These are phyloP conservation scores for Arthrobotrys musiformis DNA, from an alignment of 2,329 filamentous ascomycete species.

Conservation along the genomic window DNA sequence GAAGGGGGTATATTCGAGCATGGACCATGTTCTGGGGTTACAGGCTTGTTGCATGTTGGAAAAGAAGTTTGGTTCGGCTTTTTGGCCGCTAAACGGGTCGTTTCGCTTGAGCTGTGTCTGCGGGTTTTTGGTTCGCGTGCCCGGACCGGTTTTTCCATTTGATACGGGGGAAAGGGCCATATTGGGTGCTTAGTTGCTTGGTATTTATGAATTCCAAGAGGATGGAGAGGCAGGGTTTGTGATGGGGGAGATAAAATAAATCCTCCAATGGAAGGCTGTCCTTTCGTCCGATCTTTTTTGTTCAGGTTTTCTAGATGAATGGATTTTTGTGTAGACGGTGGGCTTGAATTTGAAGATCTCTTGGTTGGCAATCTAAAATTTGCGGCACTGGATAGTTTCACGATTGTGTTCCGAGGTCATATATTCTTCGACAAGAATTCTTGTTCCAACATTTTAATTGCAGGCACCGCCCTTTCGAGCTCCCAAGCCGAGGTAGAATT, in stretches of 20 bases:
- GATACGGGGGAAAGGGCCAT: neutral
- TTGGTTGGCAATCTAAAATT: too few relatives aligned
- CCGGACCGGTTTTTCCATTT: conserved; percentile 38
- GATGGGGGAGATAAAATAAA: conserved; percentile 31
- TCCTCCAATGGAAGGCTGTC: conserved; percentile 45
- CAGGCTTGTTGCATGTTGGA: neutral
- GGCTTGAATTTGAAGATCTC: too few relatives aligned
- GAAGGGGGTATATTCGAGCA: too few relatives aligned
- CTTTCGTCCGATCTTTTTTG: conserved; percentile 43
- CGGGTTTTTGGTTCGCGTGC: conserved; percentile 27
- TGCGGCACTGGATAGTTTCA: too few relatives aligned
- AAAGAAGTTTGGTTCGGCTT: conserved; percentile 33
- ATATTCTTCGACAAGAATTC: too few relatives aligned
- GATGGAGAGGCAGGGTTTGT: neutral
- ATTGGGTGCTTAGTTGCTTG: neutral
- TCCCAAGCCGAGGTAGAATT: too few relatives aligned
- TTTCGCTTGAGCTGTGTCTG: conserved; percentile 3
- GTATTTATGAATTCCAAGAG: conserved; percentile 1
- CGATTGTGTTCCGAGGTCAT: too few relatives aligned
- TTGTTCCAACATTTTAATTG: too few relatives aligned
- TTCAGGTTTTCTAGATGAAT: too few relatives aligned
- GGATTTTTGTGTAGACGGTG: too few relatives aligned
- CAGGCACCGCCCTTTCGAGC: too few relatives aligned
- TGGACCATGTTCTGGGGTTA: neutral
- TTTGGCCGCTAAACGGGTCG: conserved; percentile 6